phyloP scores from a whole-genome alignment of 805 yeast species.

The Trichomonascus vanleenenianus region DNA sequence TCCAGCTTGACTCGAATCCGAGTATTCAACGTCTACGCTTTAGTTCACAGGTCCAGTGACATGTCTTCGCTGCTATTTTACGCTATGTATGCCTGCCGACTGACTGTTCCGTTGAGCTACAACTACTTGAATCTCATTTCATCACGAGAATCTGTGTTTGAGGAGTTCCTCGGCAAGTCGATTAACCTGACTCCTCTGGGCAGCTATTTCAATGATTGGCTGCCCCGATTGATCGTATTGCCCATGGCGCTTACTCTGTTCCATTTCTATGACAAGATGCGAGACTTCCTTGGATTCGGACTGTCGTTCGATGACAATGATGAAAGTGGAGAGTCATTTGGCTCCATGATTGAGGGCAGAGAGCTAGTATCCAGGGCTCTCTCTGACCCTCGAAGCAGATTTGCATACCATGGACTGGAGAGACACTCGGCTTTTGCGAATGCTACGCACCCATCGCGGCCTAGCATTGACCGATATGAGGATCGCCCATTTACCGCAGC shows the following conservation, averaged over 20 bases:
- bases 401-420: constrained; percentile 10
- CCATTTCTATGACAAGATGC: constrained; percentile 58
- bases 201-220: constrained; percentile 57
- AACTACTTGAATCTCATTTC: constrained; percentile 65
- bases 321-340: constrained; percentile 17
- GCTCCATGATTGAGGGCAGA: constrained; percentile 28
- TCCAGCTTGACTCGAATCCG: constrained; percentile 58
- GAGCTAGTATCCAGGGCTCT: constrained; percentile 27
- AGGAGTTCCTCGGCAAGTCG: constrained; percentile 65
- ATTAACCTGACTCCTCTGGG: constrained; percentile 72
- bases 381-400: constrained; percentile 19
- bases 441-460: background rate
- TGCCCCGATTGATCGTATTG: constrained; percentile 69
- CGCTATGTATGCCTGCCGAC: constrained; percentile 70
- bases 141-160: constrained; percentile 48
- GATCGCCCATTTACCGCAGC: background rate
- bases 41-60: constrained; percentile 64
- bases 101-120: constrained; percentile 75
- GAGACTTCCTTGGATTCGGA: constrained; percentile 34
- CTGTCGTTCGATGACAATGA: constrained; percentile 32
- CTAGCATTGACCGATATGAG: background rate
- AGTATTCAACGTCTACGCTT: constrained; percentile 67
- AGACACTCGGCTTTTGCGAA: background rate
- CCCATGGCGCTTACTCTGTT: constrained; percentile 60
- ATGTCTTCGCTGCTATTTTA: constrained; percentile 70